phyloP scores from a whole-genome alignment of 2,329 filamentous ascomycete genomes.

The Zasmidium cellare region DNA sequence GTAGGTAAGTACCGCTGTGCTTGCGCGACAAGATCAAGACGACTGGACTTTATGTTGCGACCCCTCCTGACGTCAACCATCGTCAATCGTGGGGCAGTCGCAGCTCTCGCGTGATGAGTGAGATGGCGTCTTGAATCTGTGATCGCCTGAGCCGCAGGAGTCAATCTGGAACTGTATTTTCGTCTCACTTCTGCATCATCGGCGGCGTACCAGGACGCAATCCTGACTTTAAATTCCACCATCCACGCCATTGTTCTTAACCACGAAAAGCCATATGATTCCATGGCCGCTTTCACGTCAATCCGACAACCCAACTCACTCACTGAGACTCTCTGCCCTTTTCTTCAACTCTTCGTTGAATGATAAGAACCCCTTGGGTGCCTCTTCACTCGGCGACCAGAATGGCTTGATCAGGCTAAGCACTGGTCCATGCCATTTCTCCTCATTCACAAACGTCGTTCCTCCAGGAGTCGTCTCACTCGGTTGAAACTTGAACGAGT shows the following conservation, averaged over 20 bases:
- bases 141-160: neutral
- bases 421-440: constrained; percentile 16
- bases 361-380: constrained; percentile 15
- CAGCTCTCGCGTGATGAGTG: neutral
- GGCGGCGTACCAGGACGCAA: too few species aligned
- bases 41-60: neutral
- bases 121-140: neutral
- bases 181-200: neutral
- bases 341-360: constrained; percentile 22
- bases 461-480: constrained; percentile 13
- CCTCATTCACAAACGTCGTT: constrained; percentile 21
- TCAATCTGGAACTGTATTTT: neutral
- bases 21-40: neutral
- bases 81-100: neutral
- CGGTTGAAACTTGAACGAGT: constrained; percentile 17
- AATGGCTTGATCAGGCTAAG: constrained; percentile 10
- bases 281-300: too few species aligned
- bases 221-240: too few species aligned
- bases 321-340: constrained; percentile 13
- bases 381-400: constrained; percentile 6
- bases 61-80: neutral
- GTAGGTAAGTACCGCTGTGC: neutral
- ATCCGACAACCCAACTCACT: too few species aligned
- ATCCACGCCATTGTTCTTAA: too few species aligned
- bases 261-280: too few species aligned